Base-by-base conservation (phyloP, 2,329 filamentous ascomycete genomes). In the Coniochaeta prunicola region DNA sequence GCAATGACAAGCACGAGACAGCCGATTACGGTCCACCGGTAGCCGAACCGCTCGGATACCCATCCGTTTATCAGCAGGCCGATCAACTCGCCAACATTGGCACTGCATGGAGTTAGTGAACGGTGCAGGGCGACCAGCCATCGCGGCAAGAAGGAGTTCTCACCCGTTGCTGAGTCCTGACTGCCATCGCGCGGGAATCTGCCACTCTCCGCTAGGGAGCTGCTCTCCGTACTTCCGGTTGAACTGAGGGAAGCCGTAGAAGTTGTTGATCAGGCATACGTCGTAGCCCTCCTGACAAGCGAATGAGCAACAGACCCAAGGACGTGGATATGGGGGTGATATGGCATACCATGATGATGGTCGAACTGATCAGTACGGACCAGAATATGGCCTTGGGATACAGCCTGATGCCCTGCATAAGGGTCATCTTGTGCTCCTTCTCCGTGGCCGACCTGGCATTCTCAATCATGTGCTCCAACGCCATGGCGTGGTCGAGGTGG, bases 311-410 rank as follows among this genome's bases (percentile, higher is more conserved):
- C 45, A 30, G 15, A 30, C 8, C 24, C n/a, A n/a, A n/a, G 2
- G 5, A 28, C 7, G 40, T 50, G 45, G 10, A 17, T 24, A 3
- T 7, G n/a, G 21, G 45, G 9, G 45, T 8, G 10, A 17, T 21
- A 4, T 30, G 6, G 10, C 24, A 15, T 45, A 30, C 45, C 92
- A 96, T 96, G 67, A 84, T 85, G 68, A 96, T 94, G 70, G 89
- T 92, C 0, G 90, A 93, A n/a, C 89, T 93, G 72, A 96, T 92
- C 60, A 96, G 77, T 56, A 96, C 68, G 66, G 87, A 91, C 90
- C 91, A 96, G 24, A 77, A 81, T 59, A 96, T 87, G 24, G 92
- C 92, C 76, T 96, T 93, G 60, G 91, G 91, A 69, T 96, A 96
- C 28, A 94, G 80, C 68, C 80, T 85, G 71, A 96, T 80, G 62